phyloP scores from a whole-genome alignment of 345 rosid species.

The Syzygium grande region DNA sequence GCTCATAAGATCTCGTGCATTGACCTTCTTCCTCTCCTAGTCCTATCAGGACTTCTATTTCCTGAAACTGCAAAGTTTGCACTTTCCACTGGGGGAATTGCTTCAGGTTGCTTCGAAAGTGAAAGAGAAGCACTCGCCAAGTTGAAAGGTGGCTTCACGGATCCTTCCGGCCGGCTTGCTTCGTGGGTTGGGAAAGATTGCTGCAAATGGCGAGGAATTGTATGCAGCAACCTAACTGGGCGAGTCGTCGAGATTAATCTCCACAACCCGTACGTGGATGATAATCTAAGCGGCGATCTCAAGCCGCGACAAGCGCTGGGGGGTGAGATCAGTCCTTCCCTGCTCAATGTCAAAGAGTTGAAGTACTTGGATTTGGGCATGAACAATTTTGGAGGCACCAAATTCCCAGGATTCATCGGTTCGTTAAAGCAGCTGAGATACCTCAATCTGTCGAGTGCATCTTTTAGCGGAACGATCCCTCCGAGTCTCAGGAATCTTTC shows the following conservation, averaged over 20 bases:
- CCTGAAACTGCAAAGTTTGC: not conserved
- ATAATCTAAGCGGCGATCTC: not conserved
- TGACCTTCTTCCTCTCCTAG: not conserved
- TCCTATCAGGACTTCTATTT: not conserved
- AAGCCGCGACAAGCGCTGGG: not conserved
- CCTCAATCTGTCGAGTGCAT: slow-evolving; percentile 12
- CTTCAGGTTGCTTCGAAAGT: too few relatives aligned
- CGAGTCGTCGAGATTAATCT: slow-evolving; percentile 28
- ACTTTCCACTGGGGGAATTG: not conserved
- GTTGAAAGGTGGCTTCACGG: too few relatives aligned
- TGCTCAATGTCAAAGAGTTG: slow-evolving; percentile 7
- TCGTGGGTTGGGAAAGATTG: too few relatives aligned
- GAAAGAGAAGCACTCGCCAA: too few relatives aligned
- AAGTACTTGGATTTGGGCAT: slow-evolving; percentile 7
- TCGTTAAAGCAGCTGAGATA: slow-evolving; percentile 6
- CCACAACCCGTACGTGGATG: slow-evolving; percentile 6
- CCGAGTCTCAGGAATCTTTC: too few relatives aligned
- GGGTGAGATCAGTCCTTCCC: slow-evolving; percentile 9
- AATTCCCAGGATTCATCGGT: slow-evolving; percentile 6
- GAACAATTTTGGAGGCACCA: slow-evolving; percentile 8
- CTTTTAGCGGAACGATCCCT: too few relatives aligned
- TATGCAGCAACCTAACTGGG: slow-evolving; percentile 3
- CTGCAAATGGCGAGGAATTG: too few relatives aligned
- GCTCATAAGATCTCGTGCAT: not conserved
- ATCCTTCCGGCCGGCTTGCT: too few relatives aligned